These are phyloP conservation scores for Colletotrichum zoysiae DNA, from an alignment of 2,329 filamentous ascomycete species.

Conservation along the genomic window DNA sequence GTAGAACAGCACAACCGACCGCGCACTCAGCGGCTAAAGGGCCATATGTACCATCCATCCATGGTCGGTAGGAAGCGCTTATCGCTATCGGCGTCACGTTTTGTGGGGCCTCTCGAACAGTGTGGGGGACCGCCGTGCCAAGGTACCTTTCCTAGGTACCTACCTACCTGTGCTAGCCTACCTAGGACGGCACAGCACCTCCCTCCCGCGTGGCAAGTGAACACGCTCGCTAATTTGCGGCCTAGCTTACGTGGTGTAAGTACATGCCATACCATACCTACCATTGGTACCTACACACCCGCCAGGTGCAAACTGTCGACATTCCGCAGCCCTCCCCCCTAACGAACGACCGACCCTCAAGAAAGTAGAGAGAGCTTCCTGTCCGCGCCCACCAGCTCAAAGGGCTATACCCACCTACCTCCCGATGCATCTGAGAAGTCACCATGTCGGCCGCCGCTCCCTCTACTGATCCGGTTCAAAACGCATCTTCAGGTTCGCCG, in stretches of 20 bases:
- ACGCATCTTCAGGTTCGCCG: slow-evolving; percentile 47
- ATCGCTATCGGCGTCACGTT: slow-evolving; percentile 25
- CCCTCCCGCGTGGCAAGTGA: slow-evolving; percentile 36
- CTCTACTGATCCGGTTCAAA: slow-evolving; percentile 45
- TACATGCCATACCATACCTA: slow-evolving; percentile 19
- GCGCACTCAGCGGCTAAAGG: background rate
- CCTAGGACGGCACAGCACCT: slow-evolving; percentile 32
- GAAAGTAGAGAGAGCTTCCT: slow-evolving; percentile 14
- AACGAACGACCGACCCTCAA: slow-evolving; percentile 8
- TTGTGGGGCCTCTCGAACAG: slow-evolving; percentile 29
- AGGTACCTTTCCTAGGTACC: too few species aligned
- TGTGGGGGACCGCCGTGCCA: slow-evolving; percentile 23
- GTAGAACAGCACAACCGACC: background rate
- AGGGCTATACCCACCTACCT: slow-evolving; percentile 38
- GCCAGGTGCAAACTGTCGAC: slow-evolving; percentile 32
- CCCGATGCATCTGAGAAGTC: slow-evolving; percentile 40
- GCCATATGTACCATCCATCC: background rate
- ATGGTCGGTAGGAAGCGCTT: background rate
- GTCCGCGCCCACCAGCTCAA: slow-evolving; percentile 36
- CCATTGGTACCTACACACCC: slow-evolving; percentile 15
- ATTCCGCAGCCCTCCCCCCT: slow-evolving; percentile 24
- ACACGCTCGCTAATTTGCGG: slow-evolving; percentile 42
- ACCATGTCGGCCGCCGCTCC: slow-evolving; percentile 49
- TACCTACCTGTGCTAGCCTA: too few species aligned
- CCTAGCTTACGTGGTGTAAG: slow-evolving; percentile 41